Conservation (phyloP, 331 rosid genomes). For the Quercus phellos region DNA sequence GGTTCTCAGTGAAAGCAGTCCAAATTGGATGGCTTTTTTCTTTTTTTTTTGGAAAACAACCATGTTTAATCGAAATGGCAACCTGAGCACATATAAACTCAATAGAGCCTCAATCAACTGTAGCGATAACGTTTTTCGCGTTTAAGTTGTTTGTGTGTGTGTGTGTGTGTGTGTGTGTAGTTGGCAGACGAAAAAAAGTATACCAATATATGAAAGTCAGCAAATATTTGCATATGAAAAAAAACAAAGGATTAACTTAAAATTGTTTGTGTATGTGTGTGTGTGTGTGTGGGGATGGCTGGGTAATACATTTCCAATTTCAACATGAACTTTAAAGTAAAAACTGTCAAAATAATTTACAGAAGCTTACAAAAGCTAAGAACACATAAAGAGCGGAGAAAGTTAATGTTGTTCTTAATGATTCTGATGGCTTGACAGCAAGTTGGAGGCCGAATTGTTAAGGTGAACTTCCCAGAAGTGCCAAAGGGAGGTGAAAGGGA, state of each 20-base stretch:
- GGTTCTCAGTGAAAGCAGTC: background rate
- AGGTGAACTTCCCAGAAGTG: slow-evolving; percentile 88
- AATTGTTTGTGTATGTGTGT: too few species aligned
- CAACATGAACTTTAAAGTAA: too few species aligned
- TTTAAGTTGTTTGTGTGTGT: too few species aligned
- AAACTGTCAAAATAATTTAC: too few species aligned
- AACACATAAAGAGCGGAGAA: background rate
- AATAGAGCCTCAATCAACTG: background rate
- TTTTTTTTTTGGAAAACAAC: background rate
- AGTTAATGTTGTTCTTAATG: slow-evolving; percentile 15
- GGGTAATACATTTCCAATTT: too few species aligned
- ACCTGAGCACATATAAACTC: background rate
- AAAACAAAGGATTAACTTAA: too few species aligned
- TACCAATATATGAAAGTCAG: too few species aligned
- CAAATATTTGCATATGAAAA: too few species aligned
- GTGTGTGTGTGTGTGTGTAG: too few species aligned
- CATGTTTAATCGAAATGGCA: background rate
- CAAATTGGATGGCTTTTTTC: background rate
- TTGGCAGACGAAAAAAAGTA: too few species aligned
- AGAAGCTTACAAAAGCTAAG: too few species aligned
- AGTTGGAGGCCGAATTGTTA: slow-evolving; percentile 74
- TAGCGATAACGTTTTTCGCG: background rate
- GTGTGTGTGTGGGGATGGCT: too few species aligned
- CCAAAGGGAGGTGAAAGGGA: slow-evolving; percentile 90
- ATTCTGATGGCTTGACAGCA: slow-evolving; percentile 44